Evolutionary conservation across 2,329 filamentous ascomycete species (phyloP).

Genomic region (Phaeosphaeriaceae sp.): DNA sequence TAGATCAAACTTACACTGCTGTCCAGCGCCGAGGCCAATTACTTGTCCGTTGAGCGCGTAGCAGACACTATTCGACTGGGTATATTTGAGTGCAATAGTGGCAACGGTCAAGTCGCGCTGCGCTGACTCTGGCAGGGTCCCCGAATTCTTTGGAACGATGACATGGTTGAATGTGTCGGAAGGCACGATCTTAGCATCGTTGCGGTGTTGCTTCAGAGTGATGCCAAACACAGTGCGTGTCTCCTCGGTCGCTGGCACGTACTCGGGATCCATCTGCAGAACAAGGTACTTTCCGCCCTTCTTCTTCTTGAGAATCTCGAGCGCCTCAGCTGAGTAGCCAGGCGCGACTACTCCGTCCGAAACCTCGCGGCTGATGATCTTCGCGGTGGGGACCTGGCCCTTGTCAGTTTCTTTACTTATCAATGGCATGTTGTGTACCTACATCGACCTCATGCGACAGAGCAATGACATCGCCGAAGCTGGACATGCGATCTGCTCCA

Average conservation of each 20-base stretch:
- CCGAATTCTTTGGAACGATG: slow-evolving; percentile 82
- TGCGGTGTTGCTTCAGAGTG: slow-evolving; percentile 87
- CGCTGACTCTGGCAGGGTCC: slow-evolving; percentile 77
- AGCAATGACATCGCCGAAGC: slow-evolving; percentile 95
- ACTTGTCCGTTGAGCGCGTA: slow-evolving; percentile 94
- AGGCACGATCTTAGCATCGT: slow-evolving; percentile 86
- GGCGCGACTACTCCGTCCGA: slow-evolving; percentile 96
- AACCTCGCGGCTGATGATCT: slow-evolving; percentile 97
- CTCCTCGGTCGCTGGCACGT: slow-evolving; percentile 77
- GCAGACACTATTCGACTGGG: slow-evolving; percentile 97
- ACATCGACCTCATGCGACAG: slow-evolving; percentile 87
- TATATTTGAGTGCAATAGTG: slow-evolving; percentile 98
- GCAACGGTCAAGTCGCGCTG: slow-evolving; percentile 91
- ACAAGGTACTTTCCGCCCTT: slow-evolving; percentile 98
- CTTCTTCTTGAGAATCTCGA: slow-evolving; percentile 95
- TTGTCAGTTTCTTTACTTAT: slow-evolving; percentile 2
- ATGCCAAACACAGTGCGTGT: slow-evolving; percentile 89
- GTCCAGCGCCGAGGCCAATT: slow-evolving; percentile 91
- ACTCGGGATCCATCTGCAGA: slow-evolving; percentile 90
- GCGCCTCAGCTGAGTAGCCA: slow-evolving; percentile 81
- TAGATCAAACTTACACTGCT: slow-evolving; percentile 68
- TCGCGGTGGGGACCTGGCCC: slow-evolving; percentile 75
- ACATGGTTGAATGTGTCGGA: slow-evolving; percentile 81
- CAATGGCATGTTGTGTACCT: slow-evolving; percentile 5
- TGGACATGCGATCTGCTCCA: slow-evolving; percentile 97